Evolutionary conservation across 257 asterid genomes (phyloP), one percentile per base, ranked within the genome.

Genomic region (Salvia miltiorrhiza): DNA sequence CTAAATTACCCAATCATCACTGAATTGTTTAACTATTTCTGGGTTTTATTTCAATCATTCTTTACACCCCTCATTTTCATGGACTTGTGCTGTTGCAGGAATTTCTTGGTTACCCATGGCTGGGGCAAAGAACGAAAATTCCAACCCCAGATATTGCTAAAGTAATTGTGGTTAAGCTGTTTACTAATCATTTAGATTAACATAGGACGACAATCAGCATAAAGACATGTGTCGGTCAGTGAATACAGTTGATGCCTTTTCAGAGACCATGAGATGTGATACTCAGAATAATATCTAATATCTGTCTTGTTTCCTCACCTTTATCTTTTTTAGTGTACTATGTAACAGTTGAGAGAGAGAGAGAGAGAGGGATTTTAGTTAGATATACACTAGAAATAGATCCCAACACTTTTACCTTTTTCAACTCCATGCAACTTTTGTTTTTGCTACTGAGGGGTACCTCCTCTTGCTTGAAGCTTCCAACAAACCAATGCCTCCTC

Each of bases 401-500:
- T 74, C 64, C 74, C 12, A 40, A 56, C 61, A 80, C 77, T 63
- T 73, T 59, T 13, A 48, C 72, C 84, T 78, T 86, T 35, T 80
- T 75, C 80, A 66, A 73, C 26, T 77, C 35, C 72, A 72, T 74
- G 77, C 76, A 75, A 59, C 79, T 72, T 79, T 80, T 73, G n/a
- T 47, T 54, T 40, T 35, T 30, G 76, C 85, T 72, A 77, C 63
- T 82, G 80, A 52, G 65, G 84, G 5, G 86, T 73, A 80, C 90
- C 83, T 79, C 78, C 52, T 56, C 76, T 88, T 83, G 92, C 97
- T 91, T 91, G 90, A 69, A 81, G 78, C 63, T 73, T 72, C 84
- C 69, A 83, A 69, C 88, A 79, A 83, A 82, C 83, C 74, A 72
- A 78, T 88, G 81, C 85, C 97, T 89, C 96, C 53, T 81, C 69